These are phyloP conservation scores for Tolypocladium tropicale DNA, from an alignment of 2,329 filamentous ascomycete genomes.

Conservation along the genomic window DNA sequence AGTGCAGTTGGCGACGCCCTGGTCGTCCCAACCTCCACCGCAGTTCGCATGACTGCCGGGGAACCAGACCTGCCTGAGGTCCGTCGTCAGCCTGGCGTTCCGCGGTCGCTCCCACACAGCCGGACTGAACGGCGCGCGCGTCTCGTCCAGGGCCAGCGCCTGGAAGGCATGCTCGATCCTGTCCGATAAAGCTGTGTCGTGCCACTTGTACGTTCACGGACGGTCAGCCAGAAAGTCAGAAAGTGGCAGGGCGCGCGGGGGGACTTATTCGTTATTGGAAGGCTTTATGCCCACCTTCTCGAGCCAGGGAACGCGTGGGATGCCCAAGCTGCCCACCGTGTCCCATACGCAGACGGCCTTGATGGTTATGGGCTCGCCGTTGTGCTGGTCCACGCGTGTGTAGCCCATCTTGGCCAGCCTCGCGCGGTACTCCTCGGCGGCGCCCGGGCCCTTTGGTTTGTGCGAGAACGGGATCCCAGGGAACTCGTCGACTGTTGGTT, in stretches of 20 bases:
- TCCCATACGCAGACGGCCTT: conserved; percentile 37
- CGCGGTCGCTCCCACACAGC: conserved; percentile 41
- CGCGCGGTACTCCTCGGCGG: conserved; percentile 30
- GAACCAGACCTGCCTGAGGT: conserved; percentile 51
- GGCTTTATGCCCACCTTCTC: conserved; percentile 35
- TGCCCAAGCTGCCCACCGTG: conserved; percentile 31
- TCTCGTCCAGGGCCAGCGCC: conserved; percentile 48
- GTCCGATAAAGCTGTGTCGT: conserved; percentile 41
- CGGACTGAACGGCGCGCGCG: conserved; percentile 41
- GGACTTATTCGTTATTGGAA: conserved; percentile 35
- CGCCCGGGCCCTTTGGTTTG: conserved; percentile 35
- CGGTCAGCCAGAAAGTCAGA: conserved; percentile 16
- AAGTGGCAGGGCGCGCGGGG: conserved; percentile 1
- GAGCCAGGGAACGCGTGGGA: conserved; percentile 35
- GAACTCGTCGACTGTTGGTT: conserved; percentile 33
- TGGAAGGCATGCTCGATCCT: conserved; percentile 49
- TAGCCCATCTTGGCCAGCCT: conserved; percentile 31
- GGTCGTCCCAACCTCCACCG: conserved; percentile 54
- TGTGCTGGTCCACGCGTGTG: conserved; percentile 31
- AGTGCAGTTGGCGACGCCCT: conserved; percentile 30
- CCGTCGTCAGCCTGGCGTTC: conserved; percentile 25
- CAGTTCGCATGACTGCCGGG: conserved; percentile 62
- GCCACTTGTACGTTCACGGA: conserved; percentile 35
- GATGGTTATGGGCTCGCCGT: conserved; percentile 32
- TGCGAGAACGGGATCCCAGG: conserved; percentile 34